These are phyloP conservation scores for Curvularia verruculosa DNA, from an alignment of 2,329 filamentous ascomycete species.

Conservation along the genomic window DNA sequence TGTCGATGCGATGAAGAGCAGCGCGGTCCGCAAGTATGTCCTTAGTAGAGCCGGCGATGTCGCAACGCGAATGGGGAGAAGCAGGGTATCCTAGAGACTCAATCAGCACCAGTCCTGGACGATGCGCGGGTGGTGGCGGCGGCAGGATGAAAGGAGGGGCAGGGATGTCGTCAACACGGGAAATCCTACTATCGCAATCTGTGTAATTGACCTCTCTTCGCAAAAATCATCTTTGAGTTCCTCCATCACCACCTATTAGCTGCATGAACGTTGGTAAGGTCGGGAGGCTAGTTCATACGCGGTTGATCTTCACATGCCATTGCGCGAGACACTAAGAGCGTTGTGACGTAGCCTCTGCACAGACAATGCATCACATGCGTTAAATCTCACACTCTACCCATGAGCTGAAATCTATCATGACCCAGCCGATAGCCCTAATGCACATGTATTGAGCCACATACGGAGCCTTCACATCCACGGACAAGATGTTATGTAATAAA, in stretches of 20 bases:
- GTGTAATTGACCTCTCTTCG: conserved; percentile 21
- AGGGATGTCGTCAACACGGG: background rate
- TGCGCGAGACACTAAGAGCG: background rate
- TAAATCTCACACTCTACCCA: background rate
- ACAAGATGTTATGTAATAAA: background rate
- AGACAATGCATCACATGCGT: conserved; percentile 14
- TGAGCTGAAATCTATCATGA: background rate
- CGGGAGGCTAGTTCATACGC: conserved; percentile 12
- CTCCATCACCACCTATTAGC: conserved; percentile 25
- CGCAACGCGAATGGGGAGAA: conserved; percentile 61
- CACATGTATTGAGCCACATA: background rate
- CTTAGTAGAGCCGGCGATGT: conserved; percentile 67
- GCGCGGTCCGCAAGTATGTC: conserved; percentile 66
- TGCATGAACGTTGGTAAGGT: conserved; percentile 6
- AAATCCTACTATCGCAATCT: conserved; percentile 30
- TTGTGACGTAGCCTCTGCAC: conserved; percentile 41
- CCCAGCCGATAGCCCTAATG: background rate
- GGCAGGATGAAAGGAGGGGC: too few species aligned
- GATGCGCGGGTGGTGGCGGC: background rate
- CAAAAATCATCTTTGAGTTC: conserved; percentile 28
- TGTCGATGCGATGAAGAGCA: conserved; percentile 60
- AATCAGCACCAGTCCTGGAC: conserved; percentile 15
- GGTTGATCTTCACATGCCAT: conserved; percentile 35
- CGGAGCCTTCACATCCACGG: background rate
- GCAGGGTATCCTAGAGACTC: conserved; percentile 56